phyloP scores from a whole-genome alignment of 2,329 filamentous ascomycete genomes.

The Seiridium cupressi region DNA sequence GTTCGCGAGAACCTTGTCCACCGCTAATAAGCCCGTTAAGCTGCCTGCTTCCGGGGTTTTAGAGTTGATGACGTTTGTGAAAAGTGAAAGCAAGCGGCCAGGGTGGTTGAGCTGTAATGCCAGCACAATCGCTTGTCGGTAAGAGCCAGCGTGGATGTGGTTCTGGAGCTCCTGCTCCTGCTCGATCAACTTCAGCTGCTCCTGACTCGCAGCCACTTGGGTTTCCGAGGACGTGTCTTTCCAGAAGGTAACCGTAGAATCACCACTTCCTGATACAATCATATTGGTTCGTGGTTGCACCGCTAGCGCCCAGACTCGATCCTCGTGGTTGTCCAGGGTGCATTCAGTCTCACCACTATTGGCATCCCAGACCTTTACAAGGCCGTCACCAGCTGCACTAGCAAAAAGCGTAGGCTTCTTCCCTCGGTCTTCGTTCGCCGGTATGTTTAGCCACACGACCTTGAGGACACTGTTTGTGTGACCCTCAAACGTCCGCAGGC shows the following conservation, averaged over 20 bases:
- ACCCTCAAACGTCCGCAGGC: constrained; percentile 90
- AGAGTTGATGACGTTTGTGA: constrained; percentile 73
- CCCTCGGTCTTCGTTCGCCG: constrained; percentile 45
- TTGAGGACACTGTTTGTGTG: constrained; percentile 96
- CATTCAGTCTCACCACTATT: constrained; percentile 80
- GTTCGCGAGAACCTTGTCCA: constrained; percentile 79
- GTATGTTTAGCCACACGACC: constrained; percentile 76
- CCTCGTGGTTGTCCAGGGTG: constrained; percentile 94
- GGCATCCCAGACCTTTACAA: constrained; percentile 96
- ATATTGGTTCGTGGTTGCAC: constrained; percentile 67
- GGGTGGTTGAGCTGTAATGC: constrained; percentile 94
- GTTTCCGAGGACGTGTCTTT: constrained; percentile 84
- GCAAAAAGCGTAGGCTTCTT: constrained; percentile 71
- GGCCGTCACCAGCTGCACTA: constrained; percentile 86
- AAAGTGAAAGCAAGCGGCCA: constrained; percentile 77
- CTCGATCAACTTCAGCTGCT: constrained; percentile 78
- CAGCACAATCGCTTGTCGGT: constrained; percentile 88
- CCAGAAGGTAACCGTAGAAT: constrained; percentile 95
- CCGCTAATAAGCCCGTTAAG: constrained; percentile 63
- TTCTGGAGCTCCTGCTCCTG: constrained; percentile 95
- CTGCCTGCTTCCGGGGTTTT: constrained; percentile 59
- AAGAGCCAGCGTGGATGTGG: constrained; percentile 82
- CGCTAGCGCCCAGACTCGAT: constrained; percentile 89
- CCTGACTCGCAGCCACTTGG: constrained; percentile 69
- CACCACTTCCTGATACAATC: constrained; percentile 86